These are phyloP conservation scores for Colletotrichum sp. DNA, from an alignment of 2,329 filamentous ascomycete species.

Conservation along the genomic window DNA sequence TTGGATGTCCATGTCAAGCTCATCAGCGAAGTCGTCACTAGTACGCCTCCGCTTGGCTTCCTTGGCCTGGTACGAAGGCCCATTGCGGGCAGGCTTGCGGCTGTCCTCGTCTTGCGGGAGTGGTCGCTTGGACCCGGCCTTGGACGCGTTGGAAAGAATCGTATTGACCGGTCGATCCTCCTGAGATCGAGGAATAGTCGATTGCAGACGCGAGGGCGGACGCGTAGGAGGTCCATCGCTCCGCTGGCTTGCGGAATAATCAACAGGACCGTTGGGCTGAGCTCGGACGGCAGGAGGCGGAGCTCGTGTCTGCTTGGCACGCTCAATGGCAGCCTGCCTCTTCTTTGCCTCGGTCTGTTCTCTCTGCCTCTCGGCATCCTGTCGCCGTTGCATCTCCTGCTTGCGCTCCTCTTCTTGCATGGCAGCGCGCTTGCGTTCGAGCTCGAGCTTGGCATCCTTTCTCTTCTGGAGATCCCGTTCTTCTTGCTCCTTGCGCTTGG, in stretches of 20 bases:
- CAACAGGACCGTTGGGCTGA: conserved; percentile 57
- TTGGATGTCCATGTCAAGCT: conserved; percentile 62
- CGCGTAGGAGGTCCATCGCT: conserved; percentile 34
- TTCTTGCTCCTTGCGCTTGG: conserved; percentile 84
- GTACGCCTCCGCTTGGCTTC: conserved; percentile 84
- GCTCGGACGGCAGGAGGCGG: conserved; percentile 64
- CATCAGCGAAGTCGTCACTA: conserved; percentile 72
- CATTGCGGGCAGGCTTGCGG: conserved; percentile 54
- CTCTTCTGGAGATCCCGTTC: conserved; percentile 81
- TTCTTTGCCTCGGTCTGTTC: conserved; percentile 70
- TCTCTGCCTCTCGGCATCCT: conserved; percentile 67
- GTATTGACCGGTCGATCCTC: conserved; percentile 72
- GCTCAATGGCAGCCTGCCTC: conserved; percentile 67
- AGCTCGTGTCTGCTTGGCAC: conserved; percentile 67
- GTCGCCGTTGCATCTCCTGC: conserved; percentile 62
- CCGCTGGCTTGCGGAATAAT: conserved; percentile 40
- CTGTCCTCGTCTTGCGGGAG: conserved; percentile 70
- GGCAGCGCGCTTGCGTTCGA: conserved; percentile 76
- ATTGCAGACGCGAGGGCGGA: conserved; percentile 64
- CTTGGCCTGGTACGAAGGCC: conserved; percentile 68
- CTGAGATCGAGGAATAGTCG: conserved; percentile 53
- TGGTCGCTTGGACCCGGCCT: conserved; percentile 76
- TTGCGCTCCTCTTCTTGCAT: conserved; percentile 69
- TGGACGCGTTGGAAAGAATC: conserved; percentile 66
- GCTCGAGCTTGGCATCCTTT: conserved; percentile 80